Base-by-base conservation (phyloP, 2,329 filamentous ascomycete genomes). In the Talaromyces islandicus region DNA sequence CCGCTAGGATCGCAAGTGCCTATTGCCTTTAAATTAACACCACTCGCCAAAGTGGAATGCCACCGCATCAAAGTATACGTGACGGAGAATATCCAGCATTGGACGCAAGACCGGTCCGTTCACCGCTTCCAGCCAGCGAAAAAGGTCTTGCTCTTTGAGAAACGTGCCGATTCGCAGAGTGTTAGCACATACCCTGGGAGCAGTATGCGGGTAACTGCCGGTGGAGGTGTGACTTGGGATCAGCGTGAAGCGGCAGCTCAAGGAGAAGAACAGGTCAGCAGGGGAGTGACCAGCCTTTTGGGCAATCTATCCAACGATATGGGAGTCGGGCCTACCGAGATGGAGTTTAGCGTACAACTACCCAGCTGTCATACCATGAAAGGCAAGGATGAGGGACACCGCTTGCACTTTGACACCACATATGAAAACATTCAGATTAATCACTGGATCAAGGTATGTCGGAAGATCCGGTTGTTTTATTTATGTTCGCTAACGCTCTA, bases 351-450 rank as follows among this genome's bases (percentile, higher is more conserved):
- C 63, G 91, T 96, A 10, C 91, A 96, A 76, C 82, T 97, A 54
- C 92, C 92, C 11, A 96, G 90, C 38, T 97, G 92, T 70, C 86
- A 90, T 66, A 88, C 88, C 70, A 92, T 95, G 88, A 83, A 78
- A 66, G 85, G 89, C 24, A 89, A 88, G 68, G 88, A 92, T 69
- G 81, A 82, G 63, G 70, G 74, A 27, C 81, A 85, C 61, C 83
- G 85, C 62, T 77, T 97, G 61, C 89, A 96, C 71, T 93, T 93
- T 57, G 92, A 96, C 71, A 96, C 91, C 58, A 96, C 91, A 60
- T 96, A 93, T 81, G 89, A 91, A 70, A 95, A 95, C 64, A 93
- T 96, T 57, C 91, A 94, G 68, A 92, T 97, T 58, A 91, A 91
- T 71, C 92, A 97, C 72, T 96, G 92, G 92, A 96, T 97, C 74